Evolutionary conservation across 2,329 filamentous ascomycete genomes (phyloP), one percentile per base, ranked within the genome.

Genomic region (Furcasterigmium furcatum): DNA sequence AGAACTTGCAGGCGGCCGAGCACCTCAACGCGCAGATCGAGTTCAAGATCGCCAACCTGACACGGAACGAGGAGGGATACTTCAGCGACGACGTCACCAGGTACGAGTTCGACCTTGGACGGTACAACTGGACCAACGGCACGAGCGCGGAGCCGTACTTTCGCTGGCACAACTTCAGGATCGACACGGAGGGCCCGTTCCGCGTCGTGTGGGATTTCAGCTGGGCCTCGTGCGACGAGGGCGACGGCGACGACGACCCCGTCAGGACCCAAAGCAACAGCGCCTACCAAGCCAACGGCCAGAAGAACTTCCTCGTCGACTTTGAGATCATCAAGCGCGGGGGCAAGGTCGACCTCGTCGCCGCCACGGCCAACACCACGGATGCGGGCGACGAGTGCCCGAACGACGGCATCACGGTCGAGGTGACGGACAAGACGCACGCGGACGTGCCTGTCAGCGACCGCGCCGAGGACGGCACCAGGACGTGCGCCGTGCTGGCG

Each of bases 1-100:
- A 55, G 44, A 60, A 62, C 44, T 40, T 55, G 22, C 10, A 43
- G 18, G 47, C 55, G 14, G 55, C 51, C 9, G 19, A 44, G 14
- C 18, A 47, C 19, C 49, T 58, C 21, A 36, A 50, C 9, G 49
- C 47, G 3, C 5, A 2, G 9, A 43, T 55, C 39, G 25, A 32
- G 2, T 38, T 43, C n/a, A 18, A 25, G 25, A 39, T 47, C 9
- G 41, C 46, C 38, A 47, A 48, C 19, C 44, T 35, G 27, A 49
- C 46, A 12, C n/a, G n/a, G n/a, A n/a, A n/a, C n/a, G n/a, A n/a
- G n/a, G n/a, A n/a, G n/a, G n/a, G n/a, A n/a, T 41, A 27, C 27
- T 25, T 39, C 14, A 24, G 38, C 9, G 43, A 43, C 9, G 21
- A 22, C 6, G 10, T 35, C 22, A 38, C 20, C 10, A 13, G 29